phyloP scores from a whole-genome alignment of 176 grass and related monocot genomes.

The Tillandsia fasciculata region DNA sequence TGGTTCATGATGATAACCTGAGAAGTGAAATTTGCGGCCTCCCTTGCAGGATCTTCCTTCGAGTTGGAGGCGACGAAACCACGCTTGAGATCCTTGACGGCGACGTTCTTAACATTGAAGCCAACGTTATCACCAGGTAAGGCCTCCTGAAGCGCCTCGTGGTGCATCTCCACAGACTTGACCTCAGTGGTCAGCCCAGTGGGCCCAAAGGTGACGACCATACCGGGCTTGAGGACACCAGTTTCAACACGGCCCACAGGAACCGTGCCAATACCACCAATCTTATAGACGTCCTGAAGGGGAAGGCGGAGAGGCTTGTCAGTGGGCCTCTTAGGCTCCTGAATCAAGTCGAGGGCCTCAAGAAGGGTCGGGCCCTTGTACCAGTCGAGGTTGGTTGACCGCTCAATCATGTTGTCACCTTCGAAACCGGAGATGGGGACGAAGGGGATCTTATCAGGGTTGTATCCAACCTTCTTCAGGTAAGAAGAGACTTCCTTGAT shows the following conservation, averaged over 20 bases:
- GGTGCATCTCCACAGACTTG: slow-evolving; percentile 96
- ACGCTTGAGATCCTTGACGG: slow-evolving; percentile 85
- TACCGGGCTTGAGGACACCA: slow-evolving; percentile 42
- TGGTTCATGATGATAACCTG: slow-evolving; percentile 99
- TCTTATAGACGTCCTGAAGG: slow-evolving; percentile 99
- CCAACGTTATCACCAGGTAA: slow-evolving; percentile 65
- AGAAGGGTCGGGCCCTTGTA: slow-evolving; percentile 76
- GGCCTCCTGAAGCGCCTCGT: slow-evolving; percentile 66
- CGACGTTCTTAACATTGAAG: slow-evolving; percentile 84
- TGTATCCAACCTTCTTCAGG: slow-evolving; percentile 76
- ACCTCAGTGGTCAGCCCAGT: slow-evolving; percentile 72
- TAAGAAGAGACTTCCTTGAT: slow-evolving; percentile 71
- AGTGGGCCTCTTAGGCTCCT: slow-evolving; percentile 82
- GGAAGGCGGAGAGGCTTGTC: slow-evolving; percentile 96
- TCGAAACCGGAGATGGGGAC: slow-evolving; percentile 79
- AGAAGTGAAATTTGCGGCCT: slow-evolving; percentile 68
- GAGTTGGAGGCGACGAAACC: slow-evolving; percentile 80
- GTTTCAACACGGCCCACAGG: slow-evolving; percentile 59
- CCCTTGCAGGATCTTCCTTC: slow-evolving; percentile 91
- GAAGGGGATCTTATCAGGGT: slow-evolving; percentile 74
- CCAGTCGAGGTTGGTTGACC: slow-evolving; percentile 79
- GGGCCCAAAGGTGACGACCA: slow-evolving; percentile 76
- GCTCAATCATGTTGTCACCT: slow-evolving; percentile 88
- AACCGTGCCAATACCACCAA: slow-evolving; percentile 83
- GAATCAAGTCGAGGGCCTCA: slow-evolving; percentile 75